A percentile compares a stretch with the other conserved stretches of the same genome.
Conservation (phyloP, 176 grass and related monocot genomes). For the Miscanthus lutarioriparius region DNA sequence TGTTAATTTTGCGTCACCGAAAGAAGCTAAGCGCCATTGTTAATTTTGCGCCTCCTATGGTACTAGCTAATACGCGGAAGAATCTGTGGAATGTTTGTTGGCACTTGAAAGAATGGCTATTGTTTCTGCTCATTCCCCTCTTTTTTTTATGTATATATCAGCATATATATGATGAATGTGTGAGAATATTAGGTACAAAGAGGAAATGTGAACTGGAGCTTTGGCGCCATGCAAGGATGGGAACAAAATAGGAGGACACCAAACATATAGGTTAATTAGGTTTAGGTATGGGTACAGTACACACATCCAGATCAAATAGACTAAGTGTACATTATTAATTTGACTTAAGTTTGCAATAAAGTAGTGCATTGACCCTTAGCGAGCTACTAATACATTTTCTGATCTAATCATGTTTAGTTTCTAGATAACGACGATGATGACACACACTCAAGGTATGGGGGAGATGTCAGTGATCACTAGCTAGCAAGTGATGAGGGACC, state of each 20-base stretch:
- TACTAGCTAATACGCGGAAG: constrained; percentile 44
- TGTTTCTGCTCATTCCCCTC: background rate
- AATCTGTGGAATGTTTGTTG: constrained; percentile 35
- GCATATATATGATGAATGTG: constrained; percentile 24
- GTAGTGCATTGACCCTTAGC: constrained; percentile 35
- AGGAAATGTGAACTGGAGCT: constrained; percentile 28
- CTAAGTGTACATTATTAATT: constrained; percentile 17
- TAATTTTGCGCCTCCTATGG: background rate
- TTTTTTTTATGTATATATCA: background rate
- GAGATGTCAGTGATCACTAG: constrained; percentile 34
- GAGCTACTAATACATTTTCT: background rate
- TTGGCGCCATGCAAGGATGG: constrained; percentile 37
- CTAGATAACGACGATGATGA: constrained; percentile 41
- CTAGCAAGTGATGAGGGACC: background rate
- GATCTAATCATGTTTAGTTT: constrained; percentile 26
- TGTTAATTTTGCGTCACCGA: background rate
- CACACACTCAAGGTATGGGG: constrained; percentile 43
- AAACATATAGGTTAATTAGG: constrained; percentile 3
- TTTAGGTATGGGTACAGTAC: constrained; percentile 43
- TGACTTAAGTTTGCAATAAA: constrained; percentile 16
- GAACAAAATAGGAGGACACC: constrained; percentile 31
- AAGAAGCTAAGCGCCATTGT: no score
- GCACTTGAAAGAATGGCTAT: constrained; percentile 11
- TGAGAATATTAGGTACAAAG: constrained; percentile 54
- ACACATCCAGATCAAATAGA: constrained; percentile 13